Evolutionary conservation across 75 land plant genomes (phyloP), one percentile per base, ranked within the genome.

Genomic region (Sequoiadendron giganteum): DNA sequence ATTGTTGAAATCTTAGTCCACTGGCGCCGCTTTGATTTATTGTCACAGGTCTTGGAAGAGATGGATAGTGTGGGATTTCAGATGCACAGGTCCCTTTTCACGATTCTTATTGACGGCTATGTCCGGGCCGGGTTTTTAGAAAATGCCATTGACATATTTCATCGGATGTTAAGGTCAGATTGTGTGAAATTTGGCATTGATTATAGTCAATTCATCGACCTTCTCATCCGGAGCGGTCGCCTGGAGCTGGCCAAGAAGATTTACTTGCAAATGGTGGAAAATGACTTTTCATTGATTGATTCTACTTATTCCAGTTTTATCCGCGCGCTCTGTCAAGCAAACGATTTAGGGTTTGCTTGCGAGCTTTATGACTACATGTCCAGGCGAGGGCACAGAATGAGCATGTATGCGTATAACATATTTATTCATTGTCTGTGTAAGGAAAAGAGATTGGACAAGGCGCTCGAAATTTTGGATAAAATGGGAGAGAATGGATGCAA

Each of bases 171-270:
- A 77, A 54, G 85, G 65, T 94, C 95, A 14, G 93, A 90, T 72
- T 94, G 95, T 39, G 90, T 92, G 80, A 90, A 90, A 0, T 95
- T 95, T 88, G 86, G 93, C 79, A 90, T 94, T 10, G 96, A 97
- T 86, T 97, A 95, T 88, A 95, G 96, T 86, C 76, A 92, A 15
- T 90, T 96, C 39, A 94, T 97, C 48, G 95, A 95, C 1, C 98
- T 95, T 0, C 85, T 95, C 88, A 75, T 95, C 34, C 85, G 88
- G 28, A 84, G 92, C 3, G 88, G 89, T 14, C 92, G 89, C 10
- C 90, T 95, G 84, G 96, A 91, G 58, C 54, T 93, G 39, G 94
- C 92, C n/a, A 89, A 90, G 89, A 70, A 86, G 19, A 93, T 90
- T 79, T 93, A 95, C 85, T 4, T 84, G 18, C 70, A 21, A 43